A percentile compares a stretch with the other conserved stretches of the same genome.
phyloP scores from a whole-genome alignment of 768 basidiomycete genomes.

The Chalciporus pseudorubinellus region DNA sequence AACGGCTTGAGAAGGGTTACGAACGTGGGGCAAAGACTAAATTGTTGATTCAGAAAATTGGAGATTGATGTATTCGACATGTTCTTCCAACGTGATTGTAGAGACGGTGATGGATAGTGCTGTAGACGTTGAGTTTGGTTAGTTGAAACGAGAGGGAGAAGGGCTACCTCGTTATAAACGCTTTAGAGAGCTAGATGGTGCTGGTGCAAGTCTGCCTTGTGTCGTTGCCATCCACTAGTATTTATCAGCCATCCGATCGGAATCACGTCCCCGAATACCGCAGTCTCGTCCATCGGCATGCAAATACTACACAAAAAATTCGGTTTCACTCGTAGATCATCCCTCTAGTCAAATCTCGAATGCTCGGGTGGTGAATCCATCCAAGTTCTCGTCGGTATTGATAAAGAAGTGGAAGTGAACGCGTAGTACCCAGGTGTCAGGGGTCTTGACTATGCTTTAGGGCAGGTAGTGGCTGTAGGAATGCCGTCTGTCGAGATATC shows the following conservation, averaged over 20 bases:
- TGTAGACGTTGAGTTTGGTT: conserved; percentile 1
- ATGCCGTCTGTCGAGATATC: not conserved
- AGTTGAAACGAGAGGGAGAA: not conserved
- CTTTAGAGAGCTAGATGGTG: conserved; percentile 1
- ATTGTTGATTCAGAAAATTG: conserved; percentile 72
- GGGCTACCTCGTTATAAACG: conserved; percentile 8
- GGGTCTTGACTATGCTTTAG: conserved; percentile 24
- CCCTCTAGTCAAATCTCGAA: not conserved
- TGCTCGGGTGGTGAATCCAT: no score
- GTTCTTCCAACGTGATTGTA: conserved; percentile 76
- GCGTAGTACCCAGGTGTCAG: conserved; percentile 10
- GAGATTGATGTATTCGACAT: conserved; percentile 76
- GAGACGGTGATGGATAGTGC: conserved; percentile 5
- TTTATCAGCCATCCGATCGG: conserved; percentile 2
- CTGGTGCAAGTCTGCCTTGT: conserved; percentile 9
- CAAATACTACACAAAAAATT: not conserved
- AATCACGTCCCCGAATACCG: conserved; percentile 17
- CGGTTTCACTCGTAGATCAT: not conserved
- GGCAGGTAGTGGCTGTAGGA: conserved; percentile 22
- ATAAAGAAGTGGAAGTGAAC: conserved; percentile 17
- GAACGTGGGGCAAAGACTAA: conserved; percentile 95
- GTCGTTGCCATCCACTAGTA: not conserved
- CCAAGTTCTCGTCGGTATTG: not conserved
- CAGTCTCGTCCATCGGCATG: not conserved
- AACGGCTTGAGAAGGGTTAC: conserved; percentile 22